Evolutionary conservation across 2,329 filamentous ascomycete species (phyloP).

Genomic region (Lachnellula hyalina): DNA sequence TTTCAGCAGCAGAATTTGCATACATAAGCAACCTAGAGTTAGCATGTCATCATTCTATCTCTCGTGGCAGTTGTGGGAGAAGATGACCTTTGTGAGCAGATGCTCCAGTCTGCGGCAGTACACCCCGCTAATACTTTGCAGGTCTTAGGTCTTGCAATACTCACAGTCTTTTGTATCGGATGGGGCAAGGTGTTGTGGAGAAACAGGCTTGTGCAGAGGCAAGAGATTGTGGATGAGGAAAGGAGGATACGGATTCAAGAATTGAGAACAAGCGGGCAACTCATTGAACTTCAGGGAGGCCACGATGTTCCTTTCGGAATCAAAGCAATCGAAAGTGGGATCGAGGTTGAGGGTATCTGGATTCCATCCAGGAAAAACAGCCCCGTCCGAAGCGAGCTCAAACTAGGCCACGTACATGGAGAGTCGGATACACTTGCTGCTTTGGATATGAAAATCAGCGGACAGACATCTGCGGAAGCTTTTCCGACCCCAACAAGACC

Average conservation of each 20-base stretch:
- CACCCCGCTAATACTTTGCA: conserved; percentile 33
- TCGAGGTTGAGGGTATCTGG: conserved; percentile 84
- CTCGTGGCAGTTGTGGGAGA: conserved; percentile 77
- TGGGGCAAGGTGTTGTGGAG: conserved; percentile 62
- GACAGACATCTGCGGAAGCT: conserved; percentile 1
- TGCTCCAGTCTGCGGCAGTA: not conserved
- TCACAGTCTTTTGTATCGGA: conserved; percentile 63
- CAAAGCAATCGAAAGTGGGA: conserved; percentile 74
- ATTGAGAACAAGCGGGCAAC: conserved; percentile 47
- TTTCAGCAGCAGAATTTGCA: no score
- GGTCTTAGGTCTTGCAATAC: conserved; percentile 69
- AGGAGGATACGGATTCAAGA: conserved; percentile 50
- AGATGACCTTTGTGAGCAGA: conserved; percentile 77
- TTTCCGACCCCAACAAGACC: not conserved
- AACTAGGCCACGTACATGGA: conserved; percentile 10
- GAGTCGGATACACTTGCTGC: conserved; percentile 3
- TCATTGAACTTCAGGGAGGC: conserved; percentile 29
- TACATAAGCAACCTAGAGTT: no score
- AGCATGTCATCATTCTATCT: conserved; percentile 49
- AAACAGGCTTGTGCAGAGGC: conserved; percentile 49
- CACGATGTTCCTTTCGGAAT: conserved; percentile 79
- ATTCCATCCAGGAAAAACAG: conserved; percentile 36
- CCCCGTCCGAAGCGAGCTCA: conserved; percentile 22
- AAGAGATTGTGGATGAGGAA: conserved; percentile 62
- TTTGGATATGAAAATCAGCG: conserved; percentile 9